phyloP scores from a whole-genome alignment of 1,284 basidiomycete genomes.

The Stygiomarasmius scandens region DNA sequence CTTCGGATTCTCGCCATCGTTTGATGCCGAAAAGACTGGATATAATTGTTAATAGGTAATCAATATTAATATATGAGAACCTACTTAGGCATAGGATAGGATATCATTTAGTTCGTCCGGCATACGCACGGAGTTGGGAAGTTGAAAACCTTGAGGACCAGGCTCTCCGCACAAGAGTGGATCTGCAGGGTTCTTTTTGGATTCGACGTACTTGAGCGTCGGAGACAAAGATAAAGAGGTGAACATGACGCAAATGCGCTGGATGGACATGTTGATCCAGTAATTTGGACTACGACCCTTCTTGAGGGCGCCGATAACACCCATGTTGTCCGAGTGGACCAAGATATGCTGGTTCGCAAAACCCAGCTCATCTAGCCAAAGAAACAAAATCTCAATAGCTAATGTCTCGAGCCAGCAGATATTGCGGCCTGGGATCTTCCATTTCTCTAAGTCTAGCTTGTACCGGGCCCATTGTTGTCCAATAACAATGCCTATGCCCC shows the following conservation, averaged over 20 bases:
- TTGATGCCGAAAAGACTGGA: background rate
- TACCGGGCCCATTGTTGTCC: background rate
- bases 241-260: slow-evolving; percentile 24
- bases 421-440: slow-evolving; percentile 2
- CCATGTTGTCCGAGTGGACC: slow-evolving; percentile 30
- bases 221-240: slow-evolving; percentile 25
- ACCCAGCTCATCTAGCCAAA: background rate
- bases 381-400: slow-evolving; percentile 3
- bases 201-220: slow-evolving; percentile 29
- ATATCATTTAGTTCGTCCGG: slow-evolving; percentile 21
- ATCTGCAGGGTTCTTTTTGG: slow-evolving; percentile 34
- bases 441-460: background rate
- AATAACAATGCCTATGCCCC: slow-evolving; percentile 9
- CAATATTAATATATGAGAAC: background rate
- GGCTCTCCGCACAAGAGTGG: slow-evolving; percentile 33
- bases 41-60: too few relatives aligned
- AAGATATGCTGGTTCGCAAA: background rate
- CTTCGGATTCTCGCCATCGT: background rate
- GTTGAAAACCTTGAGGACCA: background rate
- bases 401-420: slow-evolving; percentile 14
- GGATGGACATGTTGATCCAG: slow-evolving; percentile 36
- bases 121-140: slow-evolving; percentile 19
- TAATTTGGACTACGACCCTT: slow-evolving; percentile 34
- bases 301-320: slow-evolving; percentile 38
- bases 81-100: slow-evolving; percentile 18